Percentiles rank a stretch among this genome's conserved stretches.
phyloP scores from a whole-genome alignment of 2,329 filamentous ascomycete species.

The Fusarium irregulare region DNA sequence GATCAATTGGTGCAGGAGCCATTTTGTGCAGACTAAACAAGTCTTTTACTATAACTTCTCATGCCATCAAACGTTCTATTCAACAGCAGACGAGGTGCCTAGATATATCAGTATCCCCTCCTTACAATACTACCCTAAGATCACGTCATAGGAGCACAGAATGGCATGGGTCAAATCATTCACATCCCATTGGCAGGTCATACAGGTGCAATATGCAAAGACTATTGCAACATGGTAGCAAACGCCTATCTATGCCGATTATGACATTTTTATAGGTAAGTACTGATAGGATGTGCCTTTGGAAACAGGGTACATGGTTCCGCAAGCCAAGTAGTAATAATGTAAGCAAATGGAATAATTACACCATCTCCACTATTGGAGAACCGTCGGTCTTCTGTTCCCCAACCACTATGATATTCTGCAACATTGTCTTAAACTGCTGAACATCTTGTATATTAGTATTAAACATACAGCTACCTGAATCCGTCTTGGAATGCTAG shows the following conservation, averaged over 20 bases:
- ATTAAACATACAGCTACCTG: too few relatives aligned
- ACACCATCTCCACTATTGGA: background rate
- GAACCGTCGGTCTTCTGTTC: too few relatives aligned
- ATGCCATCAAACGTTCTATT: rapidly evolving
- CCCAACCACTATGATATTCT: too few relatives aligned
- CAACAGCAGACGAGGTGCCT: rapidly evolving
- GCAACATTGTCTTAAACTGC: background rate
- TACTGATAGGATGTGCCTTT: background rate
- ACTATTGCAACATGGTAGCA: conserved; percentile 25
- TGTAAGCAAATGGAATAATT: background rate
- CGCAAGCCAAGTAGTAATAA: background rate
- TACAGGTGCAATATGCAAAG: conserved; percentile 19
- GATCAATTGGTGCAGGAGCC: conserved; percentile 69
- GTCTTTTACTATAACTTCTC: rapidly evolving
- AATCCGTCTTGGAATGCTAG: background rate
- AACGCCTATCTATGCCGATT: background rate
- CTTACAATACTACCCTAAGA: background rate
- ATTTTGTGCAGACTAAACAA: conserved; percentile 43
- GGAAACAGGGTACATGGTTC: background rate
- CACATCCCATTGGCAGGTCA: background rate
- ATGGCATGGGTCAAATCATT: conserved; percentile 4
- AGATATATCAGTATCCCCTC: conserved; percentile 11
- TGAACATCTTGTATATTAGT: background rate
- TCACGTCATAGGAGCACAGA: conserved; percentile 22
- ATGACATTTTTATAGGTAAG: background rate